These are phyloP conservation scores for Colletotrichum abscissum DNA, from an alignment of 2,329 filamentous ascomycete genomes.

Conservation along the genomic window DNA sequence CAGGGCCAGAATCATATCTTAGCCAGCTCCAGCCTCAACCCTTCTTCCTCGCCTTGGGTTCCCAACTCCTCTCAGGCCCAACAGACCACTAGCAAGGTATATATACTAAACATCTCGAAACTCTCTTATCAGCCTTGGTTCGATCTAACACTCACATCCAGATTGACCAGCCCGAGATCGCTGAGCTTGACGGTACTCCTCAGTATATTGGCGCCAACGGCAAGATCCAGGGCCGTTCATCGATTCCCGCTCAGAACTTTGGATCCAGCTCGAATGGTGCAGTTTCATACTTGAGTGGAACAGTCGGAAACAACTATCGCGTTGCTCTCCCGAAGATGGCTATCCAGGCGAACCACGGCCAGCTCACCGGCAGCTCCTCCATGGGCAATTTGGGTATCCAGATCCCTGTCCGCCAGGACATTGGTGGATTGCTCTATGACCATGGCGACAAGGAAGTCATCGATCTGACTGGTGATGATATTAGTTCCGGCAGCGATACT, in stretches of 20 bases:
- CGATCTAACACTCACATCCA: background rate
- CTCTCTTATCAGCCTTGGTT: background rate
- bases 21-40: constrained; percentile 25
- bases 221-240: background rate
- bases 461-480: background rate
- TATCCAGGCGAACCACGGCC: background rate
- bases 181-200: constrained; percentile 5
- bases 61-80: background rate
- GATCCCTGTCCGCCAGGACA: constrained; percentile 1
- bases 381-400: constrained; percentile 16
- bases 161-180: background rate
- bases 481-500: constrained; percentile 21
- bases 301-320: background rate
- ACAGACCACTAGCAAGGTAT: background rate
- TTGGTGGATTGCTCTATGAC: background rate
- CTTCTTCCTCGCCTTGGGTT: constrained; percentile 29
- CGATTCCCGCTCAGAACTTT: background rate
- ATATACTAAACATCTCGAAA: background rate
- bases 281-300: background rate
- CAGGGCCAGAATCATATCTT: background rate
- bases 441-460: background rate
- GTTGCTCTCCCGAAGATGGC: background rate
- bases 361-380: constrained; percentile 24
- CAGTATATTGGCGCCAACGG: background rate
- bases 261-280: background rate